Conservation (phyloP, 345 rosid species). For the Acer negundo region DNA sequence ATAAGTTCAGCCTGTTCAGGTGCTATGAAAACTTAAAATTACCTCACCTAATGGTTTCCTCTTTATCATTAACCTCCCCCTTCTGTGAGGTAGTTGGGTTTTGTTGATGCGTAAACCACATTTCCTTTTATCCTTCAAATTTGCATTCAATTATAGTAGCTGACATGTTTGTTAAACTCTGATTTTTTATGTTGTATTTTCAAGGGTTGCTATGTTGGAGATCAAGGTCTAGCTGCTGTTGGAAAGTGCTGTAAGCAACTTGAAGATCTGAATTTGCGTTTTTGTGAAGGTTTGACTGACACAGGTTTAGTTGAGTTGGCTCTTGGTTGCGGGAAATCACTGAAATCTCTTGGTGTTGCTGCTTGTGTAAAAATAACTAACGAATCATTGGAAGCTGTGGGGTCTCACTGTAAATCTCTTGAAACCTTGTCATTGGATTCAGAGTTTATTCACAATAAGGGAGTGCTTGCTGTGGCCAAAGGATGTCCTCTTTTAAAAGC, state of each 20-base stretch:
- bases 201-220: slow-evolving; percentile 91
- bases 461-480: slow-evolving; percentile 69
- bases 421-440: slow-evolving; percentile 79
- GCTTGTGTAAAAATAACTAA: slow-evolving; percentile 85
- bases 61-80: background rate
- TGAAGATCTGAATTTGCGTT: slow-evolving; percentile 75
- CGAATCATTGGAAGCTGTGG: slow-evolving; percentile 70
- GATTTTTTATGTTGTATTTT: slow-evolving; percentile 6
- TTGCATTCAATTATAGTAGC: background rate
- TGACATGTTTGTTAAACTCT: background rate
- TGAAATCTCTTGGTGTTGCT: slow-evolving; percentile 80
- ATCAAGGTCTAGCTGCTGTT: slow-evolving; percentile 74
- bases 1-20: background rate
- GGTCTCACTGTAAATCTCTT: slow-evolving; percentile 62
- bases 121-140: background rate
- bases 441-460: slow-evolving; percentile 65
- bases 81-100: background rate
- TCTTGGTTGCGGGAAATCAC: slow-evolving; percentile 58
- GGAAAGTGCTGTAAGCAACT: slow-evolving; percentile 74
- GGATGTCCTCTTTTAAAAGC: slow-evolving; percentile 69
- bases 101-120: slow-evolving; percentile 11
- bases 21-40: background rate
- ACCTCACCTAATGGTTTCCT: background rate
- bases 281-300: slow-evolving; percentile 89
- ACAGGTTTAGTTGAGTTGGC: slow-evolving; percentile 67